Evolutionary conservation across 257 asterid species (phyloP), one percentile per base, ranked within the genome.

Genomic region (Solanum gandarillasii): DNA sequence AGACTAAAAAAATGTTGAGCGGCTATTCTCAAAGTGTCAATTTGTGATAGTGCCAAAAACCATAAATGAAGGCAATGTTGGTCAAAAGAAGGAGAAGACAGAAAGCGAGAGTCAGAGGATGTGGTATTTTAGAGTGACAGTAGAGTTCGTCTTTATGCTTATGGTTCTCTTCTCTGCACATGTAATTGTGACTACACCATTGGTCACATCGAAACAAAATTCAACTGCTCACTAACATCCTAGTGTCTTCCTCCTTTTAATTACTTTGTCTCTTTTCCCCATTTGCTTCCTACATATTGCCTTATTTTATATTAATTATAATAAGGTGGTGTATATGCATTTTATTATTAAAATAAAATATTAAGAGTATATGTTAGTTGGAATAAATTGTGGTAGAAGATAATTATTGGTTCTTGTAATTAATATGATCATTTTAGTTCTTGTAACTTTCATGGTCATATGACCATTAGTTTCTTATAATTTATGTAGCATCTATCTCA

Each of bases 111-210:
- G 89, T 62, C 10, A 23, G 82, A 48, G 87, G 90, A 74, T 46
- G 70, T 23, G 55, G 67, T 35, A 31, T 32, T 34, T 52, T 48
- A 23, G 34, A 23, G 83, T 62, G 87, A 88, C 83, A 48, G 89
- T 88, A 85, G 88, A 62, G 2, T 74, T 89, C 85, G 90, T 87
- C 92, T 82, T 90, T 82, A 87, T 89, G 87, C n/a, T 27, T 83
- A 34, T 72, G 87, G 85, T 85, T 72, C 85, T 79, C 65, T 43
- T 79, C 65, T 79, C 84, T 79, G 65, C 38, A 79, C 84, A 25
- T 41, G 65, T 20, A 39, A 76, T 76, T 38, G 21, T n/a, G 58
- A 76, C 58, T 36, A 12, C 7, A 14, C 25, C 25, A 72, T 9
- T 71, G 78, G 78, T 71, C 41, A 4, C 9, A 25, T 78, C 35